phyloP scores from a whole-genome alignment of 2,329 filamentous ascomycete species.

The Clarireedia sp. region DNA sequence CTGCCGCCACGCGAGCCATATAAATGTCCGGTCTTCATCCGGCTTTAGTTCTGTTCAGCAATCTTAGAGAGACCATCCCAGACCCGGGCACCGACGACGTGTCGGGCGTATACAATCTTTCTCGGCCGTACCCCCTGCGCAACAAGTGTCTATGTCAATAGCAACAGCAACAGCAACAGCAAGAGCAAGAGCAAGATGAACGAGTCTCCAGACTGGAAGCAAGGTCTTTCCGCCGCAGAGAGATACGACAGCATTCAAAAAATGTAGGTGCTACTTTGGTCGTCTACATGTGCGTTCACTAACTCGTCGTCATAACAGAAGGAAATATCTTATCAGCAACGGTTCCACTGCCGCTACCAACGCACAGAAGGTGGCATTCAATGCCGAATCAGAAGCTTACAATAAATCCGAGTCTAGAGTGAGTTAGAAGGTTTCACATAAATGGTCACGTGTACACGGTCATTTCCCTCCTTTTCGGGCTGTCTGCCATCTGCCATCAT shows the following conservation, averaged over 20 bases:
- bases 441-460: background rate
- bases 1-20: too few relatives aligned
- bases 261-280: slow-evolving; percentile 40
- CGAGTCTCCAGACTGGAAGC: slow-evolving; percentile 22
- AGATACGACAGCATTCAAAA: slow-evolving; percentile 56
- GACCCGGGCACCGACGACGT: too few relatives aligned
- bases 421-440: slow-evolving; percentile 25
- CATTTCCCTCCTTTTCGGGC: background rate
- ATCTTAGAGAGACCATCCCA: too few relatives aligned
- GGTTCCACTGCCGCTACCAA: slow-evolving; percentile 38
- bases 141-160: background rate
- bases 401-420: slow-evolving; percentile 50
- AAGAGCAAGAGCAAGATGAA: slow-evolving; percentile 15
- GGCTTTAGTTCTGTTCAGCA: too few relatives aligned
- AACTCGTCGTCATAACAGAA: slow-evolving; percentile 15
- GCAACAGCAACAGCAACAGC: background rate
- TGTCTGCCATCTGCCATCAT: background rate
- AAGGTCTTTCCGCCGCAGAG: slow-evolving; percentile 33
- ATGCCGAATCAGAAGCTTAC: slow-evolving; percentile 58
- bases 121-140: background rate
- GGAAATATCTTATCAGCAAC: slow-evolving; percentile 29
- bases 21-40: too few relatives aligned
- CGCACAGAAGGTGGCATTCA: slow-evolving; percentile 46
- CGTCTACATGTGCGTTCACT: background rate
- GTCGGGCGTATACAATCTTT: too few relatives aligned